phyloP scores from a whole-genome alignment of 768 basidiomycete genomes.

The Suillus subaureus region DNA sequence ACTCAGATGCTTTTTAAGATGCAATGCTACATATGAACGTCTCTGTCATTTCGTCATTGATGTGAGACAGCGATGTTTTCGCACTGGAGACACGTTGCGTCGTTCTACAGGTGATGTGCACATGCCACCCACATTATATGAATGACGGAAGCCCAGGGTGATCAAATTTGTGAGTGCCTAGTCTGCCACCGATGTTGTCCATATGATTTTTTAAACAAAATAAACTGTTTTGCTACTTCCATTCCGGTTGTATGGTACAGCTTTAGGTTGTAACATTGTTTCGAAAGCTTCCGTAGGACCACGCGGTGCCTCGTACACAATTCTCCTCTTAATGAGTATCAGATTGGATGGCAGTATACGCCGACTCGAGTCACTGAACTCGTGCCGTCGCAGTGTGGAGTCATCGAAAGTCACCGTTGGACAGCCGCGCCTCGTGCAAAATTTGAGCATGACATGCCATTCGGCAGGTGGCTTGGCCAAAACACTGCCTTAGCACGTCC shows the following conservation, averaged over 20 bases:
- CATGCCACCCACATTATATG: slow-evolving; percentile 1
- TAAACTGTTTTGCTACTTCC: background rate
- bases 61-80: background rate
- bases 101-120: background rate
- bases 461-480: background rate
- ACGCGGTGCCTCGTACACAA: background rate
- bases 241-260: background rate
- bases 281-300: background rate
- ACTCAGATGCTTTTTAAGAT: background rate
- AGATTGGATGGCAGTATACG: background rate
- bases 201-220: background rate
- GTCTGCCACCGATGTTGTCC: background rate
- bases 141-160: slow-evolving; percentile 1
- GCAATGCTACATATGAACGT: background rate
- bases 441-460: background rate
- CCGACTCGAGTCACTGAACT: background rate
- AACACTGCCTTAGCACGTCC: background rate
- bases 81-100: background rate
- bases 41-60: background rate
- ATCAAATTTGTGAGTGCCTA: slow-evolving; percentile 6
- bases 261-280: background rate
- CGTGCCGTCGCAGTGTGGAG: background rate
- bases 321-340: slow-evolving; percentile 3
- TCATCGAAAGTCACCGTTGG: too few relatives aligned
- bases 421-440: slow-evolving; percentile 2